A percentile compares a stretch with the other conserved stretches of the same genome.
phyloP scores from a whole-genome alignment of 305 asterid species.

The Fraxinus paxiana region DNA sequence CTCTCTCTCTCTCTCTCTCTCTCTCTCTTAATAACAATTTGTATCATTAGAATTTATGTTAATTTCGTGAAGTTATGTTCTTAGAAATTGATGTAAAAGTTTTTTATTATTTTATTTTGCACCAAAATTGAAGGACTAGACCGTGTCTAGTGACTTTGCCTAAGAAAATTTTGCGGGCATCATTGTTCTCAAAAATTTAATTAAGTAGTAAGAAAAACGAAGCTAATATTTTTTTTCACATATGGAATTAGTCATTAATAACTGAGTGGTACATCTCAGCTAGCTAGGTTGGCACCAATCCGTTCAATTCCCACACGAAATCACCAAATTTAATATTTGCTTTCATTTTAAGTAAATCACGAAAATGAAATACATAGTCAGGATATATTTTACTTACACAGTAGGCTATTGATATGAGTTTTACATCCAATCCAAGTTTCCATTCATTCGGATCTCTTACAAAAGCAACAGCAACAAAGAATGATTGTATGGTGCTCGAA shows the following conservation, averaged over 20 bases:
- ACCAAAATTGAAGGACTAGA: no score
- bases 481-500: constrained; percentile 65
- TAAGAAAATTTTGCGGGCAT: no score
- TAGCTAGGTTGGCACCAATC: not conserved
- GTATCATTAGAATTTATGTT: no score
- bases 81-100: no score
- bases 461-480: constrained; percentile 54
- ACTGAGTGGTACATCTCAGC: not conserved
- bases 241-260: not conserved
- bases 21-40: no score
- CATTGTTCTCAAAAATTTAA: no score
- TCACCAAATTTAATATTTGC: not conserved
- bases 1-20: no score
- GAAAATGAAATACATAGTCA: not conserved
- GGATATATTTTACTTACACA: constrained; percentile 52
- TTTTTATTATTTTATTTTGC: no score
- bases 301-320: not conserved
- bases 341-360: not conserved
- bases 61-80: no score
- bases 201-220: not conserved
- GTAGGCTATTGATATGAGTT: constrained; percentile 60
- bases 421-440: constrained; percentile 70
- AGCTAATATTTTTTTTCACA: not conserved
- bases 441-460: constrained; percentile 65
- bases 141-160: no score